Evolutionary conservation across 306 rosid genomes (phyloP).

Genomic region (Astragalus membranaceus): DNA sequence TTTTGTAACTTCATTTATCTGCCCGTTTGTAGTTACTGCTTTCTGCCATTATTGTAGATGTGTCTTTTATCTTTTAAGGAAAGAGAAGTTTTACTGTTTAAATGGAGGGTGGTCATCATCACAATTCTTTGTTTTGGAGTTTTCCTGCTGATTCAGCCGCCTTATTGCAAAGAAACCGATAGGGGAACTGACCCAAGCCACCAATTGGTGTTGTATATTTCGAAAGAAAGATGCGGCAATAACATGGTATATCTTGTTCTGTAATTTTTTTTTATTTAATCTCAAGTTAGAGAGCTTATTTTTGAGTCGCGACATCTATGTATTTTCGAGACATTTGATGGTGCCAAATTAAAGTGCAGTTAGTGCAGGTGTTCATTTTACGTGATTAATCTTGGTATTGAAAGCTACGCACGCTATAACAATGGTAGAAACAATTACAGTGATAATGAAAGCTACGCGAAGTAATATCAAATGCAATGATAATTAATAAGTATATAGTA

Average conservation of each 20-base stretch:
- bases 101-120: conserved; percentile 55
- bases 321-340: conserved; percentile 18
- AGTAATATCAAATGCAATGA: too few species aligned
- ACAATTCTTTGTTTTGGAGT: conserved; percentile 69
- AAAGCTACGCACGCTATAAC: too few species aligned
- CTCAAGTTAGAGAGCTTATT: conserved; percentile 34
- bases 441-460: too few species aligned
- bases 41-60: conserved; percentile 56
- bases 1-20: conserved; percentile 63
- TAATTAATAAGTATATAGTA: too few species aligned
- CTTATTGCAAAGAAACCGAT: conserved; percentile 54
- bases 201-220: conserved; percentile 73
- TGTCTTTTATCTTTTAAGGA: conserved; percentile 50
- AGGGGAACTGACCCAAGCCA: conserved; percentile 47
- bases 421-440: too few species aligned
- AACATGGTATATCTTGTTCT: conserved; percentile 53
- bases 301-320: conserved; percentile 23
- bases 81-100: conserved; percentile 36
- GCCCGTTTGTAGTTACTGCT: conserved; percentile 46
- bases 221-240: conserved; percentile 49
- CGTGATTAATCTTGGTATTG: too few species aligned
- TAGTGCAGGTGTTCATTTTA: conserved; percentile 29
- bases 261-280: conserved; percentile 27
- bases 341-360: conserved; percentile 27
- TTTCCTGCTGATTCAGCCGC: conserved; percentile 35